Evolutionary conservation across 2,329 filamentous ascomycete species (phyloP).

Genomic region (Ascochyta pisi): DNA sequence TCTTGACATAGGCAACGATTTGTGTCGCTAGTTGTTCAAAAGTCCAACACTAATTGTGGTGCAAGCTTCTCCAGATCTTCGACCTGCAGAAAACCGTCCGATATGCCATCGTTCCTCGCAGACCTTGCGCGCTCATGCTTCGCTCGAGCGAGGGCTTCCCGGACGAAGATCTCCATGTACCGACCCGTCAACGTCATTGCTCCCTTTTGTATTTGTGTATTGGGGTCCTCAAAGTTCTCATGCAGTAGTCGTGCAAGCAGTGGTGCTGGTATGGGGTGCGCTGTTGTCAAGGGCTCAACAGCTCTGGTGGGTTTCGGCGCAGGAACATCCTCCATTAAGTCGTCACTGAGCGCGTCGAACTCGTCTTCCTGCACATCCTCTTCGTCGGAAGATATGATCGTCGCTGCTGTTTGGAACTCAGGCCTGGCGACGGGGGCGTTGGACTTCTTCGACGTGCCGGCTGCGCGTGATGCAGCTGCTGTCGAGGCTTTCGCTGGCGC

Average conservation of each 20-base stretch:
- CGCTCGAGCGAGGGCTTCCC: slow-evolving; percentile 84
- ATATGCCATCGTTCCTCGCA: slow-evolving; percentile 38
- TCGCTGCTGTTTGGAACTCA: slow-evolving; percentile 30
- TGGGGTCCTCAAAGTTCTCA: slow-evolving; percentile 71
- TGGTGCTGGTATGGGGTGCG: slow-evolving; percentile 69
- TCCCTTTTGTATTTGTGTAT: slow-evolving; percentile 46
- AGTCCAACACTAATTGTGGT: slow-evolving; percentile 84
- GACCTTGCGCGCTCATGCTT: slow-evolving; percentile 69
- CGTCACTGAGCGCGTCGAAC: slow-evolving; percentile 33
- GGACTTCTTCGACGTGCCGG: slow-evolving; percentile 29
- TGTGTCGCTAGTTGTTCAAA: slow-evolving; percentile 57
- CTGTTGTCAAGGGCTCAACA: slow-evolving; percentile 21
- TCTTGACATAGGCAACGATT: not conserved
- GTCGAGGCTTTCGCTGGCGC: slow-evolving; percentile 29
- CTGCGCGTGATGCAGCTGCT: slow-evolving; percentile 26
- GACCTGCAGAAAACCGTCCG: slow-evolving; percentile 76
- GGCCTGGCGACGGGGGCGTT: slow-evolving; percentile 24
- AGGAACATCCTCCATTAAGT: slow-evolving; percentile 37
- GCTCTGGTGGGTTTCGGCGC: slow-evolving; percentile 22
- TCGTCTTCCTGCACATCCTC: slow-evolving; percentile 31
- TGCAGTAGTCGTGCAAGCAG: slow-evolving; percentile 79
- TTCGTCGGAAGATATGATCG: slow-evolving; percentile 44
- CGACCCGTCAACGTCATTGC: slow-evolving; percentile 74
- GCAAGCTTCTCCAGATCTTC: slow-evolving; percentile 90
- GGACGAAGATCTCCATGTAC: slow-evolving; percentile 90